phyloP scores from a whole-genome alignment of 257 asterid species.

The Buddleja alternifolia region DNA sequence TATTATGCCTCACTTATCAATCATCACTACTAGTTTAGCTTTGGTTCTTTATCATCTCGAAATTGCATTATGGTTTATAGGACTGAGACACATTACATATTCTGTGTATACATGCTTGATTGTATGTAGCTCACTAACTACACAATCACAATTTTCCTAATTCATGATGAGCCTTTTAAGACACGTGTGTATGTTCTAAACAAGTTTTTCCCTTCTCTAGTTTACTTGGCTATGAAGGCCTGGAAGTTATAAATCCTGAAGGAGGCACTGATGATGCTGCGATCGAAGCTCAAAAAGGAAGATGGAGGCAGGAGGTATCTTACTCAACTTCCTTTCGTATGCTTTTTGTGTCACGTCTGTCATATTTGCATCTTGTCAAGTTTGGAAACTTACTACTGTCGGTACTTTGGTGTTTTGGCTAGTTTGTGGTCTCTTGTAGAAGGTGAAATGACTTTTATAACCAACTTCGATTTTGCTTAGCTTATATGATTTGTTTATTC shows the following conservation, averaged over 20 bases:
- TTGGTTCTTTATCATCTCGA: no score
- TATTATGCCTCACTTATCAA: not conserved
- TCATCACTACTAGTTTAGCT: not conserved
- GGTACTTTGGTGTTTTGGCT: not conserved
- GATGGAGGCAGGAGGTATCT: slow-evolving; percentile 60
- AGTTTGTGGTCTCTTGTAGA: no score
- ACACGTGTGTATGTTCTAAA: not conserved
- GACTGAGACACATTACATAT: no score
- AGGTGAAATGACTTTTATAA: not conserved
- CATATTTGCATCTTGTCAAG: not conserved
- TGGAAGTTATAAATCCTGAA: slow-evolving; percentile 70
- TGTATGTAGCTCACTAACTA: not conserved
- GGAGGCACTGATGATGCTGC: slow-evolving; percentile 70
- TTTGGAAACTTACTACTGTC: not conserved
- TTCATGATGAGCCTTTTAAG: not conserved
- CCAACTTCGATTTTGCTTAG: not conserved
- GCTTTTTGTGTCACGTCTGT: not conserved
- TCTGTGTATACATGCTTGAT: not conserved
- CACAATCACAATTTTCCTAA: not conserved
- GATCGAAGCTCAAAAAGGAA: slow-evolving; percentile 66
- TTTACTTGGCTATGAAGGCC: slow-evolving; percentile 59
- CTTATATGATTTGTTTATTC: not conserved
- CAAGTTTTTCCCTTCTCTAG: slow-evolving; percentile 33
- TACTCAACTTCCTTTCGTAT: not conserved
- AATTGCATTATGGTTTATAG: no score